Conservation (phyloP, 495 filamentous ascomycete genomes). For the Penicillium desertorum region DNA sequence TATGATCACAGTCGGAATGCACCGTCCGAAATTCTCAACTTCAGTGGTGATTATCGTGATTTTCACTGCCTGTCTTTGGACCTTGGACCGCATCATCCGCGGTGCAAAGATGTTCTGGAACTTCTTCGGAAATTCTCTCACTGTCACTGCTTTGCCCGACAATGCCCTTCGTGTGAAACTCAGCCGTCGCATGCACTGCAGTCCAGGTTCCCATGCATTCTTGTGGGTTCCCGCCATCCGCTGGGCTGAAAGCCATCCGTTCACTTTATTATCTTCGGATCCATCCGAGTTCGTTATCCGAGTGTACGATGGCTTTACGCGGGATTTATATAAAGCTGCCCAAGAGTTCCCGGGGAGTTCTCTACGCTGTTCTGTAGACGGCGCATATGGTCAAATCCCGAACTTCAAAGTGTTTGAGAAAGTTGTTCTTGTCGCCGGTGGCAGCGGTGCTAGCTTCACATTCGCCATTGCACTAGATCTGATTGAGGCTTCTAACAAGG, state of each 20-base stretch:
- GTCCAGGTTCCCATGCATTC: constrained; percentile 59
- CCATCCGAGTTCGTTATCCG: constrained; percentile 55
- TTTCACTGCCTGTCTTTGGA: constrained; percentile 49
- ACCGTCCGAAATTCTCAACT: constrained; percentile 46
- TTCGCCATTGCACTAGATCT: constrained; percentile 14
- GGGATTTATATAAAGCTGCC: constrained; percentile 52
- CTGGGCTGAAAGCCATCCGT: constrained; percentile 57
- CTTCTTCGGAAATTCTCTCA: constrained; percentile 51
- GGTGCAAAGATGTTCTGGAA: constrained; percentile 46
- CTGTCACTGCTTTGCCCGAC: constrained; percentile 52
- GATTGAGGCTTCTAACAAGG: background rate
- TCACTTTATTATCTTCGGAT: constrained; percentile 52
- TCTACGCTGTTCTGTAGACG: constrained; percentile 53
- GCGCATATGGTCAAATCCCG: constrained; percentile 57
- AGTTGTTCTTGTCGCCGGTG: constrained; percentile 59
- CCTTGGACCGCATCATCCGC: constrained; percentile 51
- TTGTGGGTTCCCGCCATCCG: constrained; percentile 58
- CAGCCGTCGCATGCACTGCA: constrained; percentile 42
- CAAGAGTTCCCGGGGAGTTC: constrained; percentile 45
- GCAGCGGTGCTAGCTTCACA: constrained; percentile 57
- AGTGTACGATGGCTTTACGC: constrained; percentile 56
- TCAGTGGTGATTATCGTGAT: constrained; percentile 44
- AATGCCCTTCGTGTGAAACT: constrained; percentile 56
- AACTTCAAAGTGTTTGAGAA: constrained; percentile 56
- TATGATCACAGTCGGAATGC: constrained; percentile 52